Conservation (phyloP, 805 yeast genomes). For the Suhomyces sp. region DNA sequence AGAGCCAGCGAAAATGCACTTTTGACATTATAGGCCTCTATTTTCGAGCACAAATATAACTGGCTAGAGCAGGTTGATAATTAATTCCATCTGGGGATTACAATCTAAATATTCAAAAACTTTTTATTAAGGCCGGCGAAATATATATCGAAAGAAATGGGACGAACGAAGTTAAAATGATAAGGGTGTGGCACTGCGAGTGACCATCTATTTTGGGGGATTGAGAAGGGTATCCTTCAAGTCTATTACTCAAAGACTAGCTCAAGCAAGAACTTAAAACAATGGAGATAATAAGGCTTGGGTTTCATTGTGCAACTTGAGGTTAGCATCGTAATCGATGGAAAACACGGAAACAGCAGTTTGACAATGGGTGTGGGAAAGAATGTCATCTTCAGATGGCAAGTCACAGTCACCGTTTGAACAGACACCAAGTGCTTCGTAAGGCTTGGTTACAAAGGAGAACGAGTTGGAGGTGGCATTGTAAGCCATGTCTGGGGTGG, state of each 20-base stretch:
- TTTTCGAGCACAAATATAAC: too few species aligned
- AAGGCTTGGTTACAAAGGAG: slow-evolving; percentile 12
- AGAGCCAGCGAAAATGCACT: too few species aligned
- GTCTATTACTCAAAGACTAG: neutral
- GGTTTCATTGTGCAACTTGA: slow-evolving; percentile 13
- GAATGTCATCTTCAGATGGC: slow-evolving; percentile 41
- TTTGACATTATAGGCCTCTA: too few species aligned
- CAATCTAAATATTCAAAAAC: too few species aligned
- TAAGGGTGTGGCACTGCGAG: too few species aligned
- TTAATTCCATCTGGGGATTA: too few species aligned
- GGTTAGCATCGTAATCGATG: slow-evolving; percentile 30
- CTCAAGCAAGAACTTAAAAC: slow-evolving; percentile 3
- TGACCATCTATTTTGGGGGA: too few species aligned
- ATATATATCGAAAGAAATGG: slow-evolving; percentile 1
- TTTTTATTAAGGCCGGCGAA: too few species aligned
- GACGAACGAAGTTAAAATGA: neutral
- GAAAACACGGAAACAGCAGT: slow-evolving; percentile 26
- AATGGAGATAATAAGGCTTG: slow-evolving; percentile 12
- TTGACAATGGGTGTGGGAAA: slow-evolving; percentile 26
- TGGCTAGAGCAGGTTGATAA: too few species aligned
- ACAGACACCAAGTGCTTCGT: slow-evolving; percentile 25
- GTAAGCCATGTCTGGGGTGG: slow-evolving; percentile 32
- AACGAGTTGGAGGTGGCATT: slow-evolving; percentile 40
- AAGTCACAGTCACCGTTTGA: slow-evolving; percentile 43
- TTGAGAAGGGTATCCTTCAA: too few species aligned